Evolutionary conservation across 2,329 filamentous ascomycete genomes (phyloP).

Genomic region (Pyrenochaeta sp.): DNA sequence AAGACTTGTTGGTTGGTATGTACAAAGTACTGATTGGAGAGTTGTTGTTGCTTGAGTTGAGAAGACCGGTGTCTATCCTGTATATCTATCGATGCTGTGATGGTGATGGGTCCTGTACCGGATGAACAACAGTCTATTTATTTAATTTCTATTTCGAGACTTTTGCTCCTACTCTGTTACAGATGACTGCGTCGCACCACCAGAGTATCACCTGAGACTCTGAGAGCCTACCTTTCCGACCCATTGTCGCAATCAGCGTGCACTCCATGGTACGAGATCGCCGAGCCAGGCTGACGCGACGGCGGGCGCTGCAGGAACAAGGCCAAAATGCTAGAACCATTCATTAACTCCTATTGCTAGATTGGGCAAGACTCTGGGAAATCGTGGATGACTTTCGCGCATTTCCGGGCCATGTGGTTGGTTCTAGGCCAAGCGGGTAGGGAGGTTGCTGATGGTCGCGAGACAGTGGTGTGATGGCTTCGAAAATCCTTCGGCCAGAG

Average conservation of each 20-base stretch:
- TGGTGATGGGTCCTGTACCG: constrained; percentile 6
- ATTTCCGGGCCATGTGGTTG: constrained; percentile 12
- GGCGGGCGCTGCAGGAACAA: constrained; percentile 4
- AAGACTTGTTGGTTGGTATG: not conserved
- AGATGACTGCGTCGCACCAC: constrained; percentile 19
- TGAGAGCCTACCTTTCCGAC: not conserved
- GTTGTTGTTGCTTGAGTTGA: constrained; percentile 4
- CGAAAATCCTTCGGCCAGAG: constrained; percentile 9
- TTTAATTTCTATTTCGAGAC: constrained; percentile 3
- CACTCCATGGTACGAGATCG: constrained; percentile 12
- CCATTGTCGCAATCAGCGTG: constrained; percentile 2
- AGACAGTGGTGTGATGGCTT: constrained; percentile 38
- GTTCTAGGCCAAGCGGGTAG: constrained; percentile 6
- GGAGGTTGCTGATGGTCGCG: constrained; percentile 10
- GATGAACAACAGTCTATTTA: constrained; percentile 9
- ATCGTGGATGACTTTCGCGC: constrained; percentile 1
- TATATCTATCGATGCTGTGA: constrained; percentile 6
- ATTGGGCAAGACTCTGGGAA: not conserved
- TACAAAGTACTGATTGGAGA: constrained; percentile 4
- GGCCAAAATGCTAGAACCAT: not conserved
- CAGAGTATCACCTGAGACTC: constrained; percentile 27
- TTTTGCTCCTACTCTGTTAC: not conserved
- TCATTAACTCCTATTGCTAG: not conserved
- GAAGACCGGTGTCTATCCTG: constrained; percentile 12
- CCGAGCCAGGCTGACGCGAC: not conserved